A percentile compares a stretch with the other conserved stretches of the same genome.
Evolutionary conservation across 1,284 basidiomycete species (phyloP).

Genomic region (Cystobasidiaceae sp.): DNA sequence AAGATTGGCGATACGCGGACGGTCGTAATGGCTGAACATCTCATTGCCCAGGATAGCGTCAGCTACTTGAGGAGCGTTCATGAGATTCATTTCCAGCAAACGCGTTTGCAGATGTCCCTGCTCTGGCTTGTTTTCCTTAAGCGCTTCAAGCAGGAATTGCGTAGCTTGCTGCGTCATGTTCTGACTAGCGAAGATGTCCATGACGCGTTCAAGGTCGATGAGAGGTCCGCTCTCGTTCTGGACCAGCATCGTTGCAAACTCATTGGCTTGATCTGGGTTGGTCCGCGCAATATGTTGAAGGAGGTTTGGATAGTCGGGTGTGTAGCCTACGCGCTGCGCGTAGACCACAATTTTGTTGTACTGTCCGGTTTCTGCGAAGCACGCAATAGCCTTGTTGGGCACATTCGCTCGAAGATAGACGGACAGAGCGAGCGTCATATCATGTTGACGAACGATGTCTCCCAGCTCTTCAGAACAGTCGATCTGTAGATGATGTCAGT

Average conservation of each 20-base stretch:
- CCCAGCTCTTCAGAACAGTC: constrained; percentile 98
- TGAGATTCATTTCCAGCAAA: constrained; percentile 94
- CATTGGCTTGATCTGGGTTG: constrained; percentile 95
- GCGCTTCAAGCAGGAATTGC: constrained; percentile 94
- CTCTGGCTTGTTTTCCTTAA: constrained; percentile 98
- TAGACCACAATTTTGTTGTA: constrained; percentile 98
- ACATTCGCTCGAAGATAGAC: constrained; percentile 97
- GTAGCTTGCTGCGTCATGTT: constrained; percentile 99
- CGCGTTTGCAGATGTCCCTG: constrained; percentile 95
- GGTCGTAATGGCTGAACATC: constrained; percentile 97
- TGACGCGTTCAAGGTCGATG: constrained; percentile 89
- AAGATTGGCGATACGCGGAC: constrained; percentile 92
- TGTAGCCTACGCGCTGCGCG: constrained; percentile 94
- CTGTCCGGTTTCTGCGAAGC: constrained; percentile 98
- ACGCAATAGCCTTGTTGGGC: constrained; percentile 90
- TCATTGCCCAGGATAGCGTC: constrained; percentile 99
- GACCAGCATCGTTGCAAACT: constrained; percentile 91
- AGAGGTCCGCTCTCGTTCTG: constrained; percentile 90
- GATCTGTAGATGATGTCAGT: constrained; percentile 55
- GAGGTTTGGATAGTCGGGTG: constrained; percentile 89
- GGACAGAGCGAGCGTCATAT: constrained; percentile 97
- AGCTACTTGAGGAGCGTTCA: constrained; percentile 96
- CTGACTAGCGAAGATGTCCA: constrained; percentile 98
- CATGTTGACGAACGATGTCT: constrained; percentile 89
- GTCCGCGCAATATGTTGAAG: constrained; percentile 95